Conservation (phyloP, 2,329 filamentous ascomycete genomes). For the Ophiocordyceps camponoti-rufipedis region DNA sequence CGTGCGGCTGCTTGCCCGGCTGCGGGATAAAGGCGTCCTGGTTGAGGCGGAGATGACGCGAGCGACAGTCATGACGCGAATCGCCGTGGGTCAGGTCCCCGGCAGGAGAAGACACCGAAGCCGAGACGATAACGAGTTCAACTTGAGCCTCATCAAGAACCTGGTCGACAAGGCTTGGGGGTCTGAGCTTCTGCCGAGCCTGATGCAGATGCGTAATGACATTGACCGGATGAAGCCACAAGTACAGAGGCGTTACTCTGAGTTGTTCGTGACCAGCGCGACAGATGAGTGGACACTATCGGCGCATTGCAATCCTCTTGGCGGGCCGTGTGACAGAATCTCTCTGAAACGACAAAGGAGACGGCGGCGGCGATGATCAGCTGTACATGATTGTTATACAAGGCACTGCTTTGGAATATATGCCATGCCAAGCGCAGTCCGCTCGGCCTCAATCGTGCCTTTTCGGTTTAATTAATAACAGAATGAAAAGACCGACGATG, state of each 20-base stretch:
- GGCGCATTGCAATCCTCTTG: neutral
- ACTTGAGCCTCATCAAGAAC: conserved; percentile 10
- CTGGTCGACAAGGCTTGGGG: conserved; percentile 18
- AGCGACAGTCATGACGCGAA: conserved; percentile 10
- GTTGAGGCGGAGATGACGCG: conserved; percentile 15
- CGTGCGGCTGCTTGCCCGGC: conserved; percentile 15
- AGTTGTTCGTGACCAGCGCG: neutral
- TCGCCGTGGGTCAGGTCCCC: conserved; percentile 11
- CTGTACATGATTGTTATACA: conserved; percentile 8
- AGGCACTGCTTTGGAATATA: conserved; percentile 2
- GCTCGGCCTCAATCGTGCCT: conserved; percentile 12
- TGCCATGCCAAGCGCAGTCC: neutral
- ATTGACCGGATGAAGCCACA: conserved; percentile 6
- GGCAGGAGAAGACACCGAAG: conserved; percentile 9
- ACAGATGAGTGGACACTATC: neutral
- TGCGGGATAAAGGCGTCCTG: conserved; percentile 17
- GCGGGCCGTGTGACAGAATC: neutral
- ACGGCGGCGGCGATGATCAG: neutral
- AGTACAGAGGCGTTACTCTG: conserved; percentile 2
- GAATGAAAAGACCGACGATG: conserved; percentile 71
- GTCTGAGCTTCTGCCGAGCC: conserved; percentile 10
- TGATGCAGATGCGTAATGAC: conserved; percentile 7
- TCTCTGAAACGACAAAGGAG: neutral
- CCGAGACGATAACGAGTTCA: conserved; percentile 14
- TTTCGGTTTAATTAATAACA: conserved; percentile 67